Conservation (phyloP, 2,329 filamentous ascomycete species). For the Alternaria incomplexa region DNA sequence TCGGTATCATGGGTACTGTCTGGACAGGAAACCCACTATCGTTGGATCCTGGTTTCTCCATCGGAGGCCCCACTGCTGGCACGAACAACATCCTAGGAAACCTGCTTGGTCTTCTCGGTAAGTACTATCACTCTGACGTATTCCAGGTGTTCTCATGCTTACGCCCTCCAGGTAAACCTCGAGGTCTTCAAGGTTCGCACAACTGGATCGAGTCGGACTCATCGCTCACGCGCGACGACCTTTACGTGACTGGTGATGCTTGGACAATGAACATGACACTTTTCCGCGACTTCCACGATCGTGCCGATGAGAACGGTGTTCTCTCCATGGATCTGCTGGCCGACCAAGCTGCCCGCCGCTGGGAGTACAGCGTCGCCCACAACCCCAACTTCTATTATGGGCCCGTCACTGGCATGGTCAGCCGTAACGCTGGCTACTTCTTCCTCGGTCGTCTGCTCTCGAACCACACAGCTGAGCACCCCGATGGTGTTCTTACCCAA, state of each 20-base stretch:
- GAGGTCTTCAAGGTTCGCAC: slow-evolving; percentile 53
- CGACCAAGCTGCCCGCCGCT: slow-evolving; percentile 48
- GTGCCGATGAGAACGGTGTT: slow-evolving; percentile 19
- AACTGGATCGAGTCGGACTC: slow-evolving; percentile 53
- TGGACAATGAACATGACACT: slow-evolving; percentile 52
- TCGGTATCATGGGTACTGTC: slow-evolving; percentile 55
- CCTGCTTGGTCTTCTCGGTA: slow-evolving; percentile 51
- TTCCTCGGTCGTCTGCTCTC: slow-evolving; percentile 41
- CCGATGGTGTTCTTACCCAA: slow-evolving; percentile 23
- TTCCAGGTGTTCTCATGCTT: slow-evolving; percentile 14
- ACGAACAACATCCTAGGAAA: slow-evolving; percentile 51
- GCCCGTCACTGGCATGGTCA: slow-evolving; percentile 58
- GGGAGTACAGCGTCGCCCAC: slow-evolving; percentile 55
- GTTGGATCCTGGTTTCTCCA: slow-evolving; percentile 58
- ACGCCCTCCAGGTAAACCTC: slow-evolving; percentile 44
- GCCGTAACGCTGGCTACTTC: slow-evolving; percentile 54
- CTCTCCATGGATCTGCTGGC: slow-evolving; percentile 22
- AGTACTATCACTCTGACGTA: slow-evolving; percentile 30
- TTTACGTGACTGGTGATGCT: slow-evolving; percentile 51
- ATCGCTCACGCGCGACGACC: slow-evolving; percentile 51
- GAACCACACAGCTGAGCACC: slow-evolving; percentile 22
- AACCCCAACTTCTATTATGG: slow-evolving; percentile 64
- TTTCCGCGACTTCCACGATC: slow-evolving; percentile 54
- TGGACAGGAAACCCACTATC: slow-evolving; percentile 60
- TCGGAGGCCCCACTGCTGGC: slow-evolving; percentile 50